Percentiles rank a stretch among this genome's conserved stretches.
These are phyloP conservation scores for Citrus maxima DNA, from an alignment of 345 rosid genomes.

Conservation along the genomic window DNA sequence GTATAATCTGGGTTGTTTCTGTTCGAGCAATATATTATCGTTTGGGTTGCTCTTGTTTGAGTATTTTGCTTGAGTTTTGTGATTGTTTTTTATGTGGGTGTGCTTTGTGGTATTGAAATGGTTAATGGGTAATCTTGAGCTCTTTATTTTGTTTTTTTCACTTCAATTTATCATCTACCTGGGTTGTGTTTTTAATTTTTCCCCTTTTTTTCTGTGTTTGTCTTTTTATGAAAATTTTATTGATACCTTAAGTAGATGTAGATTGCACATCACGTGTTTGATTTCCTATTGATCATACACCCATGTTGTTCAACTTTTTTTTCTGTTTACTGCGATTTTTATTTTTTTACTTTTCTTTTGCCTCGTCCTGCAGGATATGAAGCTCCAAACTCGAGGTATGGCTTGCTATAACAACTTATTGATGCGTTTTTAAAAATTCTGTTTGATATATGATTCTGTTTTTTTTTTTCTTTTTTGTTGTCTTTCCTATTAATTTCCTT, in stretches of 20 bases:
- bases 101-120: not conserved
- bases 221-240: not conserved
- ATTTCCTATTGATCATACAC: not conserved
- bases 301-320: not conserved
- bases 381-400: slow-evolving; percentile 79
- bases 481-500: not conserved
- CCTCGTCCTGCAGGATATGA: slow-evolving; percentile 60
- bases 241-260: not conserved
- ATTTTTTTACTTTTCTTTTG: slow-evolving; percentile 4
- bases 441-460: not conserved
- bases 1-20: not conserved
- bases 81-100: not conserved
- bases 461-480: not conserved
- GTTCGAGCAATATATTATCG: not conserved
- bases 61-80: not conserved
- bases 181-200: no score
- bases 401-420: not conserved
- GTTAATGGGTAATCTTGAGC: not conserved
- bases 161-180: not conserved
- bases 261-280: not conserved
- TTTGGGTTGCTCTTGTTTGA: not conserved
- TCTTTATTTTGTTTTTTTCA: not conserved
- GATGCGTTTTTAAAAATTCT: not conserved
- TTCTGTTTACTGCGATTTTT: not conserved
- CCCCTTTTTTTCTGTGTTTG: not conserved